Percentiles rank a stretch among this genome's conserved stretches.
Conservation (phyloP, 2,329 filamentous ascomycete genomes). For the Diaporthe capsici region DNA sequence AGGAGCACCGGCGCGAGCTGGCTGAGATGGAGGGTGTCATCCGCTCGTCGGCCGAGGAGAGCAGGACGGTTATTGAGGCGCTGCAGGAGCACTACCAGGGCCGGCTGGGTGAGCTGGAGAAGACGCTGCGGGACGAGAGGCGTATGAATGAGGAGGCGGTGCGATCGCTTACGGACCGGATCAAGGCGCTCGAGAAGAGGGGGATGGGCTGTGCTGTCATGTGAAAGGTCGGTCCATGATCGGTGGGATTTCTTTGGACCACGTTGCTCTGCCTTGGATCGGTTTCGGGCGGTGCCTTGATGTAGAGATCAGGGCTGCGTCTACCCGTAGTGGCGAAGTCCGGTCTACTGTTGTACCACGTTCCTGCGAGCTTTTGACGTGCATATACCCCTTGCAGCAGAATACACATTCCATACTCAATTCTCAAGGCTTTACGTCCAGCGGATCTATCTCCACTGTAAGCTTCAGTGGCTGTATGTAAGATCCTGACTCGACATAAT, state of each 20-base stretch:
- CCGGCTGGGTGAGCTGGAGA: slow-evolving; percentile 46
- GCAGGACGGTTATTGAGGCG: slow-evolving; percentile 45
- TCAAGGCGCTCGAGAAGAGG: slow-evolving; percentile 45
- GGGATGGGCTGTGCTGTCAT: slow-evolving; percentile 46
- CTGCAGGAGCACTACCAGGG: slow-evolving; percentile 48
- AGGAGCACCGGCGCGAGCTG: slow-evolving; percentile 71
- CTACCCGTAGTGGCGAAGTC: neutral
- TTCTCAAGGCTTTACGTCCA: too few species aligned
- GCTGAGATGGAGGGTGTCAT: slow-evolving; percentile 66
- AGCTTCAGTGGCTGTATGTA: too few species aligned
- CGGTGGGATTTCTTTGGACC: neutral
- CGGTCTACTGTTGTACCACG: neutral
- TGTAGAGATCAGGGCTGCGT: neutral
- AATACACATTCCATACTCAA: too few species aligned
- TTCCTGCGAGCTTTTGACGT: neutral
- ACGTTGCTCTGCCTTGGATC: neutral
- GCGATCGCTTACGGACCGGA: slow-evolving; percentile 45
- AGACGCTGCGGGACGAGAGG: slow-evolving; percentile 47
- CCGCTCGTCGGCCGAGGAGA: slow-evolving; percentile 47
- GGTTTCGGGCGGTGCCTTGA: neutral
- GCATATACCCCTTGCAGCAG: neutral
- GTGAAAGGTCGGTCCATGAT: slow-evolving; percentile 36
- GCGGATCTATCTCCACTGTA: too few species aligned
- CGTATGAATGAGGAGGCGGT: slow-evolving; percentile 48
- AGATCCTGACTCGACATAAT: too few species aligned